These are phyloP conservation scores for Anaeramoeba ignava DNA, from an alignment of 78 protist genomes.

Conservation along the genomic window DNA sequence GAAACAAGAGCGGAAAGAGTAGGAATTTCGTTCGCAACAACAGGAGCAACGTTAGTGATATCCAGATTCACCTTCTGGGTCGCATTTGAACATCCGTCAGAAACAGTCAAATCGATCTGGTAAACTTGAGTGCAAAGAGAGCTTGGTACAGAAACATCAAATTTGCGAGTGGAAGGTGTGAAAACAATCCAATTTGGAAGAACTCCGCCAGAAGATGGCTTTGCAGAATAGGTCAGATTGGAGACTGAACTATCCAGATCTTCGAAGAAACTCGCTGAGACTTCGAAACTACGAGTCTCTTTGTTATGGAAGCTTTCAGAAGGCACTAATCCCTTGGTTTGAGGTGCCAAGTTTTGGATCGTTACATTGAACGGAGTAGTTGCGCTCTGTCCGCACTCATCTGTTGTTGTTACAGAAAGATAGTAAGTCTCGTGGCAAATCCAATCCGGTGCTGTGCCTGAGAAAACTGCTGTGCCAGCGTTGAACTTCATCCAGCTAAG, in stretches of 20 bases:
- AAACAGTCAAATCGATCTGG: no score
- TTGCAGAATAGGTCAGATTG: background rate
- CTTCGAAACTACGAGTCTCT: background rate
- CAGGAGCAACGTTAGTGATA: no score
- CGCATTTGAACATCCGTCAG: no score
- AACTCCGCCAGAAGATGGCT: background rate
- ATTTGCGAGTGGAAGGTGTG: background rate
- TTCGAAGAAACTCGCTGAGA: background rate
- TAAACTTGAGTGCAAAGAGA: no score
- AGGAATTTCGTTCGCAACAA: no score
- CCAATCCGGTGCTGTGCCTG: background rate
- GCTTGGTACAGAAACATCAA: no score
- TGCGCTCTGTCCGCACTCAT: no score
- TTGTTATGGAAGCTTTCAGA: background rate
- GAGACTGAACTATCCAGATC: background rate
- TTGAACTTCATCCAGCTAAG: background rate
- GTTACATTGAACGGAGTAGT: no score
- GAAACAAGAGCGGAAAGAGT: no score
- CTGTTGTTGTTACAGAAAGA: no score
- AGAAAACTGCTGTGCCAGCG: background rate
- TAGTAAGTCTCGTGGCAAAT: background rate
- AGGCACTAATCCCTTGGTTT: background rate
- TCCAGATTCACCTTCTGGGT: no score
- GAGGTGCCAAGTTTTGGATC: background rate
- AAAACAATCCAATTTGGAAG: background rate